Evolutionary conservation across 768 basidiomycete species (phyloP), one percentile per base, ranked within the genome.

Genomic region (Sarcomyxa edulis): DNA sequence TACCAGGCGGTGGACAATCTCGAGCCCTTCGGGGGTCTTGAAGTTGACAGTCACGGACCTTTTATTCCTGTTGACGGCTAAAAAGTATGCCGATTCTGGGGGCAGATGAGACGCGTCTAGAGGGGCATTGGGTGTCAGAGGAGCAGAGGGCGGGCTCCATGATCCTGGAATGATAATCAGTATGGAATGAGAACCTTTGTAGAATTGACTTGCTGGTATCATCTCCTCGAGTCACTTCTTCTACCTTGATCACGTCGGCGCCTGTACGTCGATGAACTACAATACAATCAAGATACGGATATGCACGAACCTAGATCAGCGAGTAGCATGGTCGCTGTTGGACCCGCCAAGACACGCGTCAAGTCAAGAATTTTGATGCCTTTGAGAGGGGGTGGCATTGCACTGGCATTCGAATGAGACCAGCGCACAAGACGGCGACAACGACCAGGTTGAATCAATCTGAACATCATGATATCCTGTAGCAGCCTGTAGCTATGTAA

Each of bases 161-260:
- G 77, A 68, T 46, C 83, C 81, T 84, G 37, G n/a, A 23, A 18
- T 35, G 16, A 46, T 12, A 11, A 29, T 39, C 19, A 40, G 37
- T 43, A 43, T 36, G 28, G 40, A 40, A 34, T 34, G 33, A 12
- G 24, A 32, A 32, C 35, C 23, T 32, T 35, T 12, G 44, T 22
- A 40, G 34, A 10, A 25, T 18, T 22, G 25, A 35, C 71, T 54
- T 61, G 77, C 91, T 76, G 22, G 94, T 97, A 61, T 97, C 94
- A 52, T 97, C 94, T 16, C 94, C 94, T 42, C 69, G 73, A 30
- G 71, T 66, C 37, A 76, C 66, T 54, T 90, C 85, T 55, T 94
- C 91, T 5, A 96, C 78, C 58, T 96, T 97, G 58, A 96, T 76
- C 20, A 97, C 91, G 54, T 97, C 91, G 32, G 94, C 94, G 38